Percentiles rank a stretch among this genome's conserved stretches.
These are phyloP conservation scores for Colletotrichum coccodes DNA, from an alignment of 2,329 filamentous ascomycete genomes.

Conservation along the genomic window DNA sequence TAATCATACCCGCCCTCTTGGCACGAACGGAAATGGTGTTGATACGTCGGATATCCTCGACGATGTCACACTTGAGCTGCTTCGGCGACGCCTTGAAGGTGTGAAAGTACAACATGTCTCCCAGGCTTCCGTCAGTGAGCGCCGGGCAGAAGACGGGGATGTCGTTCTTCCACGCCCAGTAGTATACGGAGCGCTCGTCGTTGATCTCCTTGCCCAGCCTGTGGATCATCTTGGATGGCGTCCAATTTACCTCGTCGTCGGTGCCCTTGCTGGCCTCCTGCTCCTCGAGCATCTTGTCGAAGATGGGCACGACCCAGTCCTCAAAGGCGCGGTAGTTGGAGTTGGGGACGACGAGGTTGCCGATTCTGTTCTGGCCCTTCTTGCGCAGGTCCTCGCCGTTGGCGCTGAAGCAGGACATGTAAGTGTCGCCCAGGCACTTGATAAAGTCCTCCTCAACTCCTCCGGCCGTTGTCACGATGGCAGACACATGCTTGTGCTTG, in stretches of 20 bases:
- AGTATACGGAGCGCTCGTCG: slow-evolving; percentile 89
- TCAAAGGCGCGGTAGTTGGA: slow-evolving; percentile 98
- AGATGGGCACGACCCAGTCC: slow-evolving; percentile 95
- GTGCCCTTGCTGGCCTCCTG: slow-evolving; percentile 82
- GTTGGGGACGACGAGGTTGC: slow-evolving; percentile 95
- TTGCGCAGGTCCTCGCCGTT: slow-evolving; percentile 81
- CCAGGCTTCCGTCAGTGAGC: slow-evolving; percentile 91
- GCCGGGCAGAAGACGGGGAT: slow-evolving; percentile 98
- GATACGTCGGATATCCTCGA: slow-evolving; percentile 91
- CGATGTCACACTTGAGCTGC: slow-evolving; percentile 88
- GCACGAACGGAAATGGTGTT: slow-evolving; percentile 92
- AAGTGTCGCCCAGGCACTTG: slow-evolving; percentile 95
- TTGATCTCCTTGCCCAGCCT: slow-evolving; percentile 94
- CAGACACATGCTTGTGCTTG: slow-evolving; percentile 90
- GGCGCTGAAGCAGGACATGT: slow-evolving; percentile 86
- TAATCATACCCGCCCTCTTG: slow-evolving; percentile 92
- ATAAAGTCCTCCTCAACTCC: slow-evolving; percentile 98
- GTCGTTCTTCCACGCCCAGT: slow-evolving; percentile 97
- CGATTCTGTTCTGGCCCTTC: slow-evolving; percentile 93
- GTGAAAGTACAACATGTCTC: slow-evolving; percentile 99
- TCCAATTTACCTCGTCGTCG: slow-evolving; percentile 82
- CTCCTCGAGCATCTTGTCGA: slow-evolving; percentile 94
- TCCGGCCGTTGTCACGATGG: slow-evolving; percentile 94
- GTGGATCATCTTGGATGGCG: slow-evolving; percentile 90
- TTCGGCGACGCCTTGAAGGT: slow-evolving; percentile 88